phyloP scores from a whole-genome alignment of 345 rosid genomes.

The Syzygium aqueum region DNA sequence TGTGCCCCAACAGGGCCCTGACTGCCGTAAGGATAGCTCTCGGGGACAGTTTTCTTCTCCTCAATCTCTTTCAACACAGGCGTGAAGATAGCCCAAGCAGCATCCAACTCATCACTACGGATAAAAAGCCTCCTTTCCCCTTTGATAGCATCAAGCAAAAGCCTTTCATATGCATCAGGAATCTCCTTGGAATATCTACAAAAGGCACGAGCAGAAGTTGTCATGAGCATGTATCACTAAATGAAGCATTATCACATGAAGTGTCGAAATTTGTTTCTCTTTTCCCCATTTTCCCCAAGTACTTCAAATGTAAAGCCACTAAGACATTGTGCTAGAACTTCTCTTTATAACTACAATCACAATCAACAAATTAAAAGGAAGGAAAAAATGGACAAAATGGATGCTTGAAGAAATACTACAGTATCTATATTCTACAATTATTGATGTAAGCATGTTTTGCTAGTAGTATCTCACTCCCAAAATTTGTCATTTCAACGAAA shows the following conservation, averaged over 20 bases:
- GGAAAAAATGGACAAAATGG: background rate
- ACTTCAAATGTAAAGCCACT: background rate
- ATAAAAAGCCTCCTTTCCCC: conserved; percentile 92
- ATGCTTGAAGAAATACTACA: background rate
- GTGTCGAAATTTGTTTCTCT: background rate
- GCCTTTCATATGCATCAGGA: conserved; percentile 95
- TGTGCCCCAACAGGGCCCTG: conserved; percentile 95
- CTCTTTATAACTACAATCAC: background rate
- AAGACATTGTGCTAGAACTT: background rate
- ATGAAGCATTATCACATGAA: background rate
- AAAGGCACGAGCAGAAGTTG: background rate
- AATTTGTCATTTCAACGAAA: background rate
- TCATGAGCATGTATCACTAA: background rate
- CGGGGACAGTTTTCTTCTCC: conserved; percentile 63
- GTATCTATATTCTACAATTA: background rate
- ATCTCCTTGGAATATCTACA: conserved; percentile 81
- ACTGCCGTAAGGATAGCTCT: conserved; percentile 83
- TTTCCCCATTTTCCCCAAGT: background rate
- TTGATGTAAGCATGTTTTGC: background rate
- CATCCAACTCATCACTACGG: conserved; percentile 88
- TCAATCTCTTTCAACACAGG: conserved; percentile 76
- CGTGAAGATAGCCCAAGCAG: conserved; percentile 83
- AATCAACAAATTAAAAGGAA: background rate
- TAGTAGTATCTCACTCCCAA: background rate
- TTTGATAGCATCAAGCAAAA: conserved; percentile 80